Percentiles rank a stretch among this genome's conserved stretches.
Conservation (phyloP, 2,329 filamentous ascomycete species). For the Parascedosporium putredinis region DNA sequence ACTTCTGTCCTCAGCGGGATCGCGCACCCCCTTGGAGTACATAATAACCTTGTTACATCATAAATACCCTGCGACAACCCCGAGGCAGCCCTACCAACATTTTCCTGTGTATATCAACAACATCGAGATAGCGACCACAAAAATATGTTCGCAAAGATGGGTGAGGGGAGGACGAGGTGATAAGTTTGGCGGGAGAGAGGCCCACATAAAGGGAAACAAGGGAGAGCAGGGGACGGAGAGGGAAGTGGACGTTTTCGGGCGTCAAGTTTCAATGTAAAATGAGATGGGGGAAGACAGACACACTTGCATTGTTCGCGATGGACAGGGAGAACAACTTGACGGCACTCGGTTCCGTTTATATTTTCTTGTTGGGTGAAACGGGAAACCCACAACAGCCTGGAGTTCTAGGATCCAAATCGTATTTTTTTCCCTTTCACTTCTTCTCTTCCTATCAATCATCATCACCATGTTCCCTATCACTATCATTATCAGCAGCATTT, state of each 20-base stretch:
- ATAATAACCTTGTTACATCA: neutral
- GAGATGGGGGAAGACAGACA: no score
- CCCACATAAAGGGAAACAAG: neutral
- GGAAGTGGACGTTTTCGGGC: neutral
- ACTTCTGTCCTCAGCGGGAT: no score
- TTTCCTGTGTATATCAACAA: conserved; percentile 3
- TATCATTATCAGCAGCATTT: no score
- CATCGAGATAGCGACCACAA: neutral
- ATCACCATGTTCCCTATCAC: neutral
- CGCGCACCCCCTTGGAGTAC: neutral
- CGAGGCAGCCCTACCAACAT: neutral
- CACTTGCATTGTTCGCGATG: no score
- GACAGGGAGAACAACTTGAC: neutral
- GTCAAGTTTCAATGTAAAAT: no score
- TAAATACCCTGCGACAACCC: neutral
- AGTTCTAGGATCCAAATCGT: conserved; percentile 5
- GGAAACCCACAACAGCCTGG: neutral
- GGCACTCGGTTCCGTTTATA: neutral
- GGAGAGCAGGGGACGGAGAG: neutral
- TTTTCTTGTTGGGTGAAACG: neutral
- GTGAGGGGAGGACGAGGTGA: neutral
- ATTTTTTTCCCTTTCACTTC: neutral
- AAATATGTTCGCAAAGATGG: neutral
- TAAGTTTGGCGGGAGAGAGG: no score
- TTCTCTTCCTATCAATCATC: neutral